Evolutionary conservation across 352 stramenopile species (phyloP), one percentile per base, ranked within the genome.

Genomic region (Phytophthora fragariaefolia): DNA sequence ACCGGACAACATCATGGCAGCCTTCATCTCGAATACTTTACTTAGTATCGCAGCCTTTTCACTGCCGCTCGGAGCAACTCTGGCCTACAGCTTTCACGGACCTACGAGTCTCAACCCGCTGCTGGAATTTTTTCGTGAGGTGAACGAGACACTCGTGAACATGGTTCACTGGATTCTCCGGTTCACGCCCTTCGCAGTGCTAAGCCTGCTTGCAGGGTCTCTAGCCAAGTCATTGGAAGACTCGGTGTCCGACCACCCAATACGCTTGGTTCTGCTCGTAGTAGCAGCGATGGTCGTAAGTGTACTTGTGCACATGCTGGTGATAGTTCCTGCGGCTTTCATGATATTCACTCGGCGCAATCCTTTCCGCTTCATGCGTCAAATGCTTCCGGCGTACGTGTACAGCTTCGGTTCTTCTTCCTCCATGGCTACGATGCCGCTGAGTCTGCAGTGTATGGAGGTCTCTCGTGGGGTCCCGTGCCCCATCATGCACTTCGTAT

Each of bases 81-180:
- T 93, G 51, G 79, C 83, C 23, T 80, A 76, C 57, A 92, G 83
- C 60, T 92, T 92, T 69, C 77, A 90, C 63, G 85, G 83, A 0
- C 84, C 80, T 8, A 71, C 88, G 17, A 76, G 86, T 23, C 76
- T 92, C 53, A 92, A 93, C 79, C 83, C 85, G 48, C 54, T 95
- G 22, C 71, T 95, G 18, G 82, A 93, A 53, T 91, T 95, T 66
- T 79, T 93, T 15, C 73, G 85, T 13, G 82, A 95, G 28, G 69
- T 93, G 22, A 92, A 95, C 61, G 81, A 90, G 64, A 87, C 83
- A 51, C 81, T 95, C 30, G 74, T 92, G 42, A 80, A 80, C 50
- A 95, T 93, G 82, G 74, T 79, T 23, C 77, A 89, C 50, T 90
- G 75, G 77, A 76, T 93, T 36, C 78, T 93, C 38, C 73, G 73